Percentiles rank a stretch among this genome's conserved stretches.
These are phyloP conservation scores for Monilinia laxa DNA, from an alignment of 2,329 filamentous ascomycete species.

Conservation along the genomic window DNA sequence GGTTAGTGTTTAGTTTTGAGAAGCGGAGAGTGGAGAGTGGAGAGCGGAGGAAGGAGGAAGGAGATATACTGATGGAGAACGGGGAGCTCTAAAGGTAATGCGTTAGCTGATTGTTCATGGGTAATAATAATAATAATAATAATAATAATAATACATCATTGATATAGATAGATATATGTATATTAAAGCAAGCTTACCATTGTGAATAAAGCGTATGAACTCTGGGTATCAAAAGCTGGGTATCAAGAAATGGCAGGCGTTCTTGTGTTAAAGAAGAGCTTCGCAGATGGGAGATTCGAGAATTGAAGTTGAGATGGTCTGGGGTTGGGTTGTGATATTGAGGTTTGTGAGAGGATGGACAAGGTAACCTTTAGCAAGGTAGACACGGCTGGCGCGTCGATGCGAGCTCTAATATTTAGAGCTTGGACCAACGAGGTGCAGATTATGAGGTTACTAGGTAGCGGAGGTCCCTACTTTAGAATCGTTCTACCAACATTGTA, in stretches of 20 bases:
- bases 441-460: no score
- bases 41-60: neutral
- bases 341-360: constrained; percentile 27
- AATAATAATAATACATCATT: neutral
- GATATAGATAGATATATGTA: neutral
- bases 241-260: neutral
- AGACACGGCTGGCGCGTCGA: constrained; percentile 40
- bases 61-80: constrained; percentile 82
- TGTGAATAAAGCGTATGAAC: constrained; percentile 24
- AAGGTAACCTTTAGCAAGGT: constrained; percentile 33
- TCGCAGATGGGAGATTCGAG: constrained; percentile 3
- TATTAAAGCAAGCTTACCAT: constrained; percentile 34
- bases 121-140: no score
- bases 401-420: constrained; percentile 28
- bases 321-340: constrained; percentile 3
- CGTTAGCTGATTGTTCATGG: constrained; percentile 39
- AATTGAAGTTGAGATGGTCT: constrained; percentile 27
- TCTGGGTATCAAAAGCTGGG: constrained; percentile 12
- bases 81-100: constrained; percentile 68
- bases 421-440: constrained; percentile 40
- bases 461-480: no score
- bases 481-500: no score
- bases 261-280: neutral
- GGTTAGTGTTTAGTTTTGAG: constrained; percentile 15
- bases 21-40: constrained; percentile 21